phyloP scores from a whole-genome alignment of 2,329 filamentous ascomycete species.

The Exophiala bonariae region DNA sequence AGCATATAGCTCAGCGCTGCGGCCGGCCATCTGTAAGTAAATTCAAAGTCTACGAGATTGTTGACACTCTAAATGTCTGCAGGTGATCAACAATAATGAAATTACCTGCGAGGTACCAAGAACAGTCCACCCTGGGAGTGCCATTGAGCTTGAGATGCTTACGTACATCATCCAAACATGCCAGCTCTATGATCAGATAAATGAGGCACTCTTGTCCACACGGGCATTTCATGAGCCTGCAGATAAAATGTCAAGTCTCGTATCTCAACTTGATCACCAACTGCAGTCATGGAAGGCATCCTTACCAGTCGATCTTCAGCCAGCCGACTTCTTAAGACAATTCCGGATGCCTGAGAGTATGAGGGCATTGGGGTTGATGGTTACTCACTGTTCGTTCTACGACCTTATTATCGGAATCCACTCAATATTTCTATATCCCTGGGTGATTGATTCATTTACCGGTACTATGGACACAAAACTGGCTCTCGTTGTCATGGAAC shows the following conservation, averaged over 20 bases:
- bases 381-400: constrained; percentile 3
- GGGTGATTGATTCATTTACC: background rate
- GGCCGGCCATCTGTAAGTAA: background rate
- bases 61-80: background rate
- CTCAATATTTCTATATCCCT: constrained; percentile 5
- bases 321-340: constrained; percentile 1
- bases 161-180: too few species aligned
- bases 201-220: too few species aligned
- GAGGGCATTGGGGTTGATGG: background rate
- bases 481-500: background rate
- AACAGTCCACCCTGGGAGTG: background rate
- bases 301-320: background rate
- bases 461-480: background rate
- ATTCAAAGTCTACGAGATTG: background rate
- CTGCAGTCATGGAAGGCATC: constrained; percentile 1
- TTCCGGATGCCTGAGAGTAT: background rate
- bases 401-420: background rate
- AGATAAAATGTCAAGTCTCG: constrained; percentile 1
- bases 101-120: background rate
- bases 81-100: background rate
- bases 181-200: too few species aligned
- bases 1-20: background rate
- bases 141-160: too few species aligned
- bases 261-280: background rate
- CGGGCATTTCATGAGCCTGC: background rate